These are phyloP conservation scores for Lycium barbarum DNA, from an alignment of 257 asterid species.

Conservation along the genomic window DNA sequence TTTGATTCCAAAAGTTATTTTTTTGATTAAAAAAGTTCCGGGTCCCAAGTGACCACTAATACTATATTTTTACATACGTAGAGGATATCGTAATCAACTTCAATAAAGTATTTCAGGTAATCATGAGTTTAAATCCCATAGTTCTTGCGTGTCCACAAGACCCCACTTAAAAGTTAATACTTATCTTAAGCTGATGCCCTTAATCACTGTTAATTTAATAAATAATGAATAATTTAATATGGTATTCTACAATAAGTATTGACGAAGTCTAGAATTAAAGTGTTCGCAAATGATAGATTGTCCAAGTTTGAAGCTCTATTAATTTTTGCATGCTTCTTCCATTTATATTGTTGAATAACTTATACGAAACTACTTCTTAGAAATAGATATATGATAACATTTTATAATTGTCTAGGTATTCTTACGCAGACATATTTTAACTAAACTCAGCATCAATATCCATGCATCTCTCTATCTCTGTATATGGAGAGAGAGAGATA, in stretches of 20 bases:
- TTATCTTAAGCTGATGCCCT: background rate
- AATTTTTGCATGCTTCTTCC: background rate
- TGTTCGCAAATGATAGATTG: background rate
- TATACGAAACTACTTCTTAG: background rate
- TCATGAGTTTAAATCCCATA: background rate
- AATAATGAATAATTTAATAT: background rate
- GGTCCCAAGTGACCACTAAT: too few relatives aligned
- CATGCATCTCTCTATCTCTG: too few relatives aligned
- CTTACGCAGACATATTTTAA: too few relatives aligned
- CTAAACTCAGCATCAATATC: too few relatives aligned
- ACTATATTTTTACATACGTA: too few relatives aligned
- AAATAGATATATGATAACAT: background rate
- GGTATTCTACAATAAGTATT: background rate
- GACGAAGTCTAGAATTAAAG: background rate
- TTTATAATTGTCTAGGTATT: too few relatives aligned
- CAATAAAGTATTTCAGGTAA: background rate
- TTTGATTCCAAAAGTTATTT: too few relatives aligned
- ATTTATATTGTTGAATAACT: background rate
- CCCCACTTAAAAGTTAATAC: background rate
- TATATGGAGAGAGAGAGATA: too few relatives aligned
- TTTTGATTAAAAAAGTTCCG: too few relatives aligned
- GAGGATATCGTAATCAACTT: too few relatives aligned
- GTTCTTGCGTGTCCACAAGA: background rate
- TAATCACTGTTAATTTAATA: background rate
- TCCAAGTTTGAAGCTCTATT: background rate